Evolutionary conservation across 176 grass and related monocot genomes (phyloP).

Genomic region (Musa beccarii): DNA sequence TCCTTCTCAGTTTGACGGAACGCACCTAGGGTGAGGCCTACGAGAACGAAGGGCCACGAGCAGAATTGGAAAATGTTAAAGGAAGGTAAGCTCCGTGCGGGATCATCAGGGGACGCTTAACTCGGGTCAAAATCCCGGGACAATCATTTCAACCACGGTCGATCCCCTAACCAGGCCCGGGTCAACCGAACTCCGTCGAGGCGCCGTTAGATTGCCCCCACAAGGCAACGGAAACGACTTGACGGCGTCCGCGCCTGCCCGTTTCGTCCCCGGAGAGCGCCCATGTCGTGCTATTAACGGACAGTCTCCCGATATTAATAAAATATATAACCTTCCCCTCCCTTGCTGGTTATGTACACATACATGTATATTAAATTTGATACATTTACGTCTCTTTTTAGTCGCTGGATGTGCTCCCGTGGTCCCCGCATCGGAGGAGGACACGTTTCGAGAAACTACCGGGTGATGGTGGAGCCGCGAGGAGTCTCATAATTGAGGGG

Average conservation of each 20-base stretch:
- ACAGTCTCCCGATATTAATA: slow-evolving; percentile 1
- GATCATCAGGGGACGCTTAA: not conserved
- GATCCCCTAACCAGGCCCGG: not conserved
- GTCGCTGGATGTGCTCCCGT: not conserved
- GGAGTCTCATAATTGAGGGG: not conserved
- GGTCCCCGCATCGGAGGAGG: not conserved
- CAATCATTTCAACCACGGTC: slow-evolving; percentile 18
- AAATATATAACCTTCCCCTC: not conserved
- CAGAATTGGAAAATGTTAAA: not conserved
- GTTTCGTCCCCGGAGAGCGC: slow-evolving; percentile 6
- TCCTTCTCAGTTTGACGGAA: too few species aligned
- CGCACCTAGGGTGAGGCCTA: not conserved
- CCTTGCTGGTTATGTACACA: not conserved
- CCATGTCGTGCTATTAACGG: slow-evolving; percentile 20
- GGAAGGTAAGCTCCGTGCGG: not conserved
- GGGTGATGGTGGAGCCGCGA: not conserved
- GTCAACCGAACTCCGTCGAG: not conserved
- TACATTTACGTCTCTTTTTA: not conserved
- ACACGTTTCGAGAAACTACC: not conserved
- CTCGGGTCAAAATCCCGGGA: slow-evolving; percentile 1
- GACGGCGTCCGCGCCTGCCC: not conserved
- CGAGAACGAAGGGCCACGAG: not conserved
- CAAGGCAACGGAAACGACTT: not conserved
- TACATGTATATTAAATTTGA: not conserved
- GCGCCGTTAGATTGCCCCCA: not conserved